Conservation (phyloP, 164 flowering plant species). For the Stephania cephalantha region DNA sequence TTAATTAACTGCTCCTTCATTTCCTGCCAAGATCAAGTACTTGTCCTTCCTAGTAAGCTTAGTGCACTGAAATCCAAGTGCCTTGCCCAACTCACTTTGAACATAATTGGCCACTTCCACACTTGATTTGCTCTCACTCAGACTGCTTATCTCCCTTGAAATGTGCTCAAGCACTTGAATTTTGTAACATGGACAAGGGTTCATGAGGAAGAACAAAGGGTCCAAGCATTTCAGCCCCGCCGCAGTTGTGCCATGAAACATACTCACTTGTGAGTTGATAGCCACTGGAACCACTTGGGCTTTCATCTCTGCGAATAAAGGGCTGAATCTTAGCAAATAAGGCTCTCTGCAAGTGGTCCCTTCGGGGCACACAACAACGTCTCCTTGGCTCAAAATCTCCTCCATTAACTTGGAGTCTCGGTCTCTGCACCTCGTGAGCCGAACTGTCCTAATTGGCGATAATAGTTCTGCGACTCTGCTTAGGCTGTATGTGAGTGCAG, state of each 20-base stretch:
- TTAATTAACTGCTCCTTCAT: slow-evolving; percentile 7
- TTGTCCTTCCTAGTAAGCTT: slow-evolving; percentile 12
- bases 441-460: slow-evolving; percentile 28
- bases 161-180: neutral
- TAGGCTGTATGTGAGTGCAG: slow-evolving; percentile 28
- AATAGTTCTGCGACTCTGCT: slow-evolving; percentile 22
- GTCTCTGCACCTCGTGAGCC: slow-evolving; percentile 25
- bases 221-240: slow-evolving; percentile 32
- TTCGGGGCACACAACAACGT: slow-evolving; percentile 34
- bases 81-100: slow-evolving; percentile 8
- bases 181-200: slow-evolving; percentile 23
- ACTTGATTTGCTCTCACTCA: slow-evolving; percentile 1
- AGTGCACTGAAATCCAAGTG: slow-evolving; percentile 12
- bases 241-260: slow-evolving; percentile 9
- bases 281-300: slow-evolving; percentile 33
- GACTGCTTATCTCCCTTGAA: neutral
- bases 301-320: slow-evolving; percentile 32
- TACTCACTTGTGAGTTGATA: slow-evolving; percentile 11
- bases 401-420: slow-evolving; percentile 24
- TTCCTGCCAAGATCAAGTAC: slow-evolving; percentile 13
- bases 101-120: slow-evolving; percentile 7
- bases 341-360: slow-evolving; percentile 43
- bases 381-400: slow-evolving; percentile 23
- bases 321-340: slow-evolving; percentile 31
- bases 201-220: slow-evolving; percentile 31